A percentile compares a stretch with the other conserved stretches of the same genome.
Evolutionary conservation across 2,329 filamentous ascomycete species (phyloP).

Genomic region (Lecanosticta acicola): DNA sequence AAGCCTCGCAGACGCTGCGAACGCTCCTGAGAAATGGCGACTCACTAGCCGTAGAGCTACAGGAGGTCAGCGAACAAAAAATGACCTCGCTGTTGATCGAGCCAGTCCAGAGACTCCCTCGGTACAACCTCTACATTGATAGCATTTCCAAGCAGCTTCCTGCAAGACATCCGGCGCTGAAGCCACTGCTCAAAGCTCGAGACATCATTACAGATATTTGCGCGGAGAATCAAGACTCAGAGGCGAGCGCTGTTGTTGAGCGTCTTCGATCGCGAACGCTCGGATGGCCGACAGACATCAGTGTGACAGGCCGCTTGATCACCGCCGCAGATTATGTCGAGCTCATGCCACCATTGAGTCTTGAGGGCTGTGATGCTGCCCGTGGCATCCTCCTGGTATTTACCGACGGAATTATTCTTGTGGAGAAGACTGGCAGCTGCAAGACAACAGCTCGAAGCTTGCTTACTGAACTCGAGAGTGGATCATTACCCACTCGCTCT

Average conservation of each 20-base stretch:
- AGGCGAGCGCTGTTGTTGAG: constrained; percentile 68
- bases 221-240: constrained; percentile 70
- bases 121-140: constrained; percentile 94
- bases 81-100: constrained; percentile 91
- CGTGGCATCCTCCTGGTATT: constrained; percentile 74
- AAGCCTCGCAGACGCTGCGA: constrained; percentile 76
- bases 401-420: constrained; percentile 69
- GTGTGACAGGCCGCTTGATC: constrained; percentile 71
- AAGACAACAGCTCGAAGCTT: constrained; percentile 65
- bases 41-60: constrained; percentile 73
- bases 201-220: constrained; percentile 96
- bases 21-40: constrained; percentile 68
- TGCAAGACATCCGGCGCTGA: constrained; percentile 76
- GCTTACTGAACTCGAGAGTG: constrained; percentile 78
- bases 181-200: constrained; percentile 75
- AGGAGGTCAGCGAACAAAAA: constrained; percentile 81
- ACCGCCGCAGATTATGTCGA: constrained; percentile 76
- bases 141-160: constrained; percentile 85
- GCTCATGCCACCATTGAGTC: constrained; percentile 64
- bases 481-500: constrained; percentile 48
- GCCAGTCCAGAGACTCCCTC: constrained; percentile 86
- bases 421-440: constrained; percentile 54
- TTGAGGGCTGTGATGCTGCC: constrained; percentile 21
- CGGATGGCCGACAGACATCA: constrained; percentile 35
- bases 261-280: constrained; percentile 47